Base-by-base conservation (phyloP, 805 yeast genomes). In the Metschnikowia amazonensis region DNA sequence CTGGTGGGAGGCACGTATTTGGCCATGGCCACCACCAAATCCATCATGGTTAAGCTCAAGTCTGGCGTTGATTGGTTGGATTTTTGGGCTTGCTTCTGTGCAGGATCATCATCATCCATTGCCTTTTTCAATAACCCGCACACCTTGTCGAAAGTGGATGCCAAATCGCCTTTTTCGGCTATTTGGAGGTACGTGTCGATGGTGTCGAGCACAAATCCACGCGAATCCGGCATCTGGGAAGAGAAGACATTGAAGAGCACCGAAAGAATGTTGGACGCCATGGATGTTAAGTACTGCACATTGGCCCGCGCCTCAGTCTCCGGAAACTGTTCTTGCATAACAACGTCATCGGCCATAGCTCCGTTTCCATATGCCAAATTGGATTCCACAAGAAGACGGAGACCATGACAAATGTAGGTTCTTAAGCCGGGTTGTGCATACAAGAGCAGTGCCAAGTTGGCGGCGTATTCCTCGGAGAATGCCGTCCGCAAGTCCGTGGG, bases 171-270 rank as follows among this genome's bases (percentile, higher is more conserved):
- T 24, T 76, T 67, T 1, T 82, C 72, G 8, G 89, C 78, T 31
- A 92, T 81, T 49, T 81, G 79, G 49, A 94, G 70, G 63, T 84
- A 90, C 0, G 82, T 77, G 56, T 89, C 90, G 57, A 92, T 87
- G 8, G 97, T 82, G 50, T 92, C 97, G 47, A 89, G 74, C 42
- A 94, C 81, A 63, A 76, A 89, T 10, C 88, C 86, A 64, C 98
- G 81, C 13, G 89, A 77, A 44, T 87, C 94, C 31, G 94, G 84
- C 36, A 80, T 68, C 9, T 97, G 89, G 55, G 89, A 90, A n/a
- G 92, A 80, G 66, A 86, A 94, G 14, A 94, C 95, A 58, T 94
- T 94, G 74, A 92, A 88, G 42, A 94, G 70, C 17, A 89, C 97
- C 10, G 96, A 85, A 42, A 94, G 72, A 41, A 94, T 61, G 53